A percentile compares a stretch with the other conserved stretches of the same genome.
Conservation (phyloP, 1,284 basidiomycete genomes). For the Earliella scabrosa region DNA sequence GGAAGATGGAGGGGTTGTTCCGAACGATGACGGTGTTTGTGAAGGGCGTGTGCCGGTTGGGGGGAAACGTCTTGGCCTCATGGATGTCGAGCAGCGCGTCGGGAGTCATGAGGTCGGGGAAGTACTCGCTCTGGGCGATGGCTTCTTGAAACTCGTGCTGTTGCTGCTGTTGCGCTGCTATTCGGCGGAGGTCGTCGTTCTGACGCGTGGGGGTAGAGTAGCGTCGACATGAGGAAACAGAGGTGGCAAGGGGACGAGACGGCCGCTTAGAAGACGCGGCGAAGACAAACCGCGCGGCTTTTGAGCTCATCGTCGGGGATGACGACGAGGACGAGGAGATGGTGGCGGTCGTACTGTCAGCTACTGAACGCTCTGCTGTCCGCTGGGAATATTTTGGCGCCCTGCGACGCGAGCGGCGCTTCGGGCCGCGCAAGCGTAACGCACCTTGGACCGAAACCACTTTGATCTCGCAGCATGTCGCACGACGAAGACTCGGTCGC, state of each 20-base stretch:
- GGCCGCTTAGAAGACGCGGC: slow-evolving; percentile 6
- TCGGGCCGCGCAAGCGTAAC: neutral
- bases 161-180: slow-evolving; percentile 16
- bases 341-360: neutral
- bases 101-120: slow-evolving; percentile 62
- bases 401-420: too few relatives aligned
- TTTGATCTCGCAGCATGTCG: slow-evolving; percentile 1
- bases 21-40: slow-evolving; percentile 64
- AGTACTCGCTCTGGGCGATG: slow-evolving; percentile 22
- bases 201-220: slow-evolving; percentile 15
- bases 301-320: slow-evolving; percentile 14
- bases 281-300: slow-evolving; percentile 6
- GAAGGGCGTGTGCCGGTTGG: slow-evolving; percentile 51
- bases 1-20: slow-evolving; percentile 53
- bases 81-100: slow-evolving; percentile 65
- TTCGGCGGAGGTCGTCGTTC: slow-evolving; percentile 8
- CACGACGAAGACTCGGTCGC: slow-evolving; percentile 24
- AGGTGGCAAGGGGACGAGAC: slow-evolving; percentile 3
- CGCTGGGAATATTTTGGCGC: neutral
- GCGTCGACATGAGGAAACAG: slow-evolving; percentile 5
- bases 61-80: slow-evolving; percentile 56
- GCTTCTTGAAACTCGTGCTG: slow-evolving; percentile 14
- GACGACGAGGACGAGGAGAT: slow-evolving; percentile 2
- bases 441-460: neutral
- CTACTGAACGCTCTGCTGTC: neutral